Evolutionary conservation across 140 eudicot species (phyloP), one percentile per base, ranked within the genome.

Genomic region (Anethum foeniculum): DNA sequence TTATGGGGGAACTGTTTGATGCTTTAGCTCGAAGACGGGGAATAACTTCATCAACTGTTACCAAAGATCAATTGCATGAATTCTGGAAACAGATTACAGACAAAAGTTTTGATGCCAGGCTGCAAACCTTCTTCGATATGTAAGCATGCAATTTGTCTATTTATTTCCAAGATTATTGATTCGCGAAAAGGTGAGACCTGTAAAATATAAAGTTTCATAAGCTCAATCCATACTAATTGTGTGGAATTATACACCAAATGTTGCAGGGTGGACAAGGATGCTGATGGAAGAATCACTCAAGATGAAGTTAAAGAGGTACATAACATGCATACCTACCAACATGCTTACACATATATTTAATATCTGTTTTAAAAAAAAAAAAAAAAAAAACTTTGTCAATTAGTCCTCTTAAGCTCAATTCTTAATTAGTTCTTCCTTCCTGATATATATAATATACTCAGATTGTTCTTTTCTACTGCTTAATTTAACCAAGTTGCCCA

Each of bases 121-220:
- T 91, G 46, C 90, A 82, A 46, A 91, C 90, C 47, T 91, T 90
- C 87, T 88, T 90, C 68, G 93, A 88, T 83, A 87, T 88, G 96
- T 90, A 83, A 85, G 86, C 34, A 32, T 11, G 14, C 12, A 18
- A 6, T 49, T 46, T 75, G 8, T 14, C 25, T 23, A 46, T 6
- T 11, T 21, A 36, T 71, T 71, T 71, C 25, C 6, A 14, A 71
- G 16, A n/a, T 62, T 11, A 62, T 9, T 60, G 13, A 60, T 54
- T 13, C 3, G 13, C 15, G 18, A 12, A 47, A 12, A 2, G 18
- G 14, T 47, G 4, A 47, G 3, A 11, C 18, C 52, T 12, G 13
- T 47, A 47, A 46, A 12, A 12, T 47, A 19, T 62, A 27, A 3
- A 62, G 16, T 25, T 8, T 25, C 2, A 27, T 10, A 25, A 62